Base-by-base conservation (phyloP, 1,284 basidiomycete species). In the Xanthoconium separans region DNA sequence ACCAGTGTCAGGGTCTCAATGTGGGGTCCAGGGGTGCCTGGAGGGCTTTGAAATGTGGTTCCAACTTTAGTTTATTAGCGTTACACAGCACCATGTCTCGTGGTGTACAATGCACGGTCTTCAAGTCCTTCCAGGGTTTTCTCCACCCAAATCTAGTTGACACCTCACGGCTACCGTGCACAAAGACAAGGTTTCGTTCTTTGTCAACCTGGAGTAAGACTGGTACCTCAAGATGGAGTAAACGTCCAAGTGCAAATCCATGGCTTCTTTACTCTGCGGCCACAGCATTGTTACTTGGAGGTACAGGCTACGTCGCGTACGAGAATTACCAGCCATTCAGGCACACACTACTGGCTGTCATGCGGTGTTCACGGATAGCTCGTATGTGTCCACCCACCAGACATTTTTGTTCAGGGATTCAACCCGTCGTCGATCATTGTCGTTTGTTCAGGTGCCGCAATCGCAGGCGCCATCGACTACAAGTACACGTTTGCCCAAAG, bases 391-490 rank as follows among this genome's bases (percentile, higher is more conserved):
- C 53, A 45, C 6, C 27, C 7, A 27, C 27, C 27, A 27, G 27
- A 24, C 24, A 24, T 27, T 27, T 27, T 27, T 27, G 7, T 27
- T 27, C 30, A 44, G 20, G 40, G 49, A 13, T 42, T 18, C 47
- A 15, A 47, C 6, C 29, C 31, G 20, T 18, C 24, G 12, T 44
- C 34, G 52, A 48, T 46, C n/a, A 50, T 29, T 41, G 29, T n/a
- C 20, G 15, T 52, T 2, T 18, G n/a, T 43, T 15, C 58, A 85
- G 83, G 73, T 60, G 86, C 87, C 16, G 85, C 86, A 16, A 68
- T 87, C 13, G 67, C 78, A 8, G 80, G 85, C 36, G 88, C 86
- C 4, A 75, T 92, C 50, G 94, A 97, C 71, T 98, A 97, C 75
- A 96, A 96, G 72, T 67, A 72, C 58, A 88, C 86, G 6, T 87